Evolutionary conservation across 768 basidiomycete species (phyloP), one percentile per base, ranked within the genome.

Genomic region (Wakefieldia striispora): DNA sequence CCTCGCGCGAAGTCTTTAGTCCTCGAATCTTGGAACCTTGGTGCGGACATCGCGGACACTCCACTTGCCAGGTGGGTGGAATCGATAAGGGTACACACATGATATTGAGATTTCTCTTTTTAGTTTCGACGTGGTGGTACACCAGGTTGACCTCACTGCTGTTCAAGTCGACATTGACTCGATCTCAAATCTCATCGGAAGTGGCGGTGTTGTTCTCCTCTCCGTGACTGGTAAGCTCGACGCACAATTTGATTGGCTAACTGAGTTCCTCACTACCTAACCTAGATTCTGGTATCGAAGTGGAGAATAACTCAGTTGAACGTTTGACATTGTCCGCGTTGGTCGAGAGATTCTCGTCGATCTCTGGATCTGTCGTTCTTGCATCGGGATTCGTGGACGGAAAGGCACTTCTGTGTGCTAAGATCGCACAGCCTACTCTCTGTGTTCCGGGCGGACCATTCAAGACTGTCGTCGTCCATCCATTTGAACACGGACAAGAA

Each of bases 401-500:
- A 1, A 56, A 47, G 27, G 61, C 49, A 3, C 29, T 59, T 6
- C 21, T 62, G 6, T 62, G 49, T 23, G 52, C 49, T 5, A 53
- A 53, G 36, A 48, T 64, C 9, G 37, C 50, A 6, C 23, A 51
- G 12, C 43, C 62, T 2, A 58, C 52, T 0, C 52, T 64, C 17
- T 23, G 17, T 17, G 45, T 54, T 34, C 54, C 62, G 4, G 24
- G 48, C 3, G 49, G 53, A 21, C 50, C 58, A 2, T 63, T 58
- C 57, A 67, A 60, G 50, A 62, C 56, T 3, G 58, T 66, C 24
- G 54, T 64, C 8, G 41, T 66, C 20, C 60, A 63, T 6, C 54
- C 61, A 1, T 67, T 66, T 29, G 47, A 45, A 40, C 63, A 67
- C 36, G 59, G 61, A 14, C 43, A 43, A 17, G 65, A 67, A 41